Evolutionary conservation across 2,329 filamentous ascomycete genomes (phyloP), one percentile per base, ranked within the genome.

Genomic region (Penicillium corylophilum): DNA sequence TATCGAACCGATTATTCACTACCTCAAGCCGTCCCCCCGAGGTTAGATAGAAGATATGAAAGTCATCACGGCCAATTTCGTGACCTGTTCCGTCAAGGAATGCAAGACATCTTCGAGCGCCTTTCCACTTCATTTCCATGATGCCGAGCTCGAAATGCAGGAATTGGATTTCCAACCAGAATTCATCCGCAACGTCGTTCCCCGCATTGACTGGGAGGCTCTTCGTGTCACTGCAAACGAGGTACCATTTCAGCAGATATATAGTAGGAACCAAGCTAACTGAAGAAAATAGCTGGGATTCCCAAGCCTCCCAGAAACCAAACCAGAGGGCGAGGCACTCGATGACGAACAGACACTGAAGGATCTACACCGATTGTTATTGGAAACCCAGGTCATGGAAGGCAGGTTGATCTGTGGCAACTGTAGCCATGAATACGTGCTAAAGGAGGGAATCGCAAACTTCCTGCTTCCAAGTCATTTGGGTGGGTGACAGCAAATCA

Each of bases 401-500:
- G 94, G 94, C 3, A 93, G 89, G 74, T 79, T 99, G 59, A 88
- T 92, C 5, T 99, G 94, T 71, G 91, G 84, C 43, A 89, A 88
- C 72, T 99, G 94, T 69, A 90, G 89, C 43, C 93, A 97, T 70
- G 90, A 95, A 77, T 99, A 97, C 73, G 85, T 85, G 53, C 87
- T 99, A 57, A 92, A 94, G 70, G 93, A 99, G 74, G 94, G 94
- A 5, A 96, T 97, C 71, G 90, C 91, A 53, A 97, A 97, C 73
- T 99, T 99, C 67, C 75, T 99, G 68, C 75, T 99, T 62, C 94
- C 94, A 12, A 94, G 88, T 65, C 94, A 99, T 77, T 75, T 99
- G 72, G 94, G 73, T 75, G 50, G 44, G 66, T 10, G 29, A 28
- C 13, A 23, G 39, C 20, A 33, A 22, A 18, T 29, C 16, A 12